Conservation (phyloP, 2,329 filamentous ascomycete species). For the Sordariomycetes sp. region DNA sequence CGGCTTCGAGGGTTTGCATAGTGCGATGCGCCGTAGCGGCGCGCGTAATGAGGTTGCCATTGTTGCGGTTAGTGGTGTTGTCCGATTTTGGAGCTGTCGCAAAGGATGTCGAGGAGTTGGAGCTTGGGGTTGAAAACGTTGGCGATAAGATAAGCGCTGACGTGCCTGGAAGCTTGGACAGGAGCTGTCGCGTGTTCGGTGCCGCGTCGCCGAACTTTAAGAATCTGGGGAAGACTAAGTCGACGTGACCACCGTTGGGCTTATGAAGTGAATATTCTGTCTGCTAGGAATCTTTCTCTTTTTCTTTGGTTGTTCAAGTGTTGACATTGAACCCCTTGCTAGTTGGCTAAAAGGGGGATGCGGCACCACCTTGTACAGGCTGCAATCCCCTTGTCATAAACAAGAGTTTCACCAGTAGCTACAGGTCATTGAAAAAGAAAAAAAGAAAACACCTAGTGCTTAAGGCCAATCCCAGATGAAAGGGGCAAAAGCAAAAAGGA, state of each 20-base stretch:
- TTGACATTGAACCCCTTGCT: background rate
- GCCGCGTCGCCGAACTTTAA: background rate
- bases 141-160: conserved; percentile 1
- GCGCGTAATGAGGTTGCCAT: too few relatives aligned
- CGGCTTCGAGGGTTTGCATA: too few relatives aligned
- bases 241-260: background rate
- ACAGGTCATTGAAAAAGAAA: background rate
- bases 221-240: background rate
- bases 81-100: too few relatives aligned
- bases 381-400: background rate
- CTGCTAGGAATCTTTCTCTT: background rate
- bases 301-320: background rate
- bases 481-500: conserved; percentile 4
- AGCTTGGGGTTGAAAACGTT: conserved; percentile 1
- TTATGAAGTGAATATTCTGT: background rate
- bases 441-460: background rate
- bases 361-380: background rate
- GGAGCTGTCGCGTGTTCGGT: too few relatives aligned
- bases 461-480: background rate
- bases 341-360: background rate
- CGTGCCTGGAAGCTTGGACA: too few relatives aligned
- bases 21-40: too few relatives aligned
- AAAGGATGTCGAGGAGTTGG: background rate
- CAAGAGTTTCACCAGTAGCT: background rate
- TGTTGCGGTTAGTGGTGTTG: too few relatives aligned